Evolutionary conservation across 257 asterid species (phyloP), one percentile per base, ranked within the genome.

Genomic region (Salvia rosmarinus): DNA sequence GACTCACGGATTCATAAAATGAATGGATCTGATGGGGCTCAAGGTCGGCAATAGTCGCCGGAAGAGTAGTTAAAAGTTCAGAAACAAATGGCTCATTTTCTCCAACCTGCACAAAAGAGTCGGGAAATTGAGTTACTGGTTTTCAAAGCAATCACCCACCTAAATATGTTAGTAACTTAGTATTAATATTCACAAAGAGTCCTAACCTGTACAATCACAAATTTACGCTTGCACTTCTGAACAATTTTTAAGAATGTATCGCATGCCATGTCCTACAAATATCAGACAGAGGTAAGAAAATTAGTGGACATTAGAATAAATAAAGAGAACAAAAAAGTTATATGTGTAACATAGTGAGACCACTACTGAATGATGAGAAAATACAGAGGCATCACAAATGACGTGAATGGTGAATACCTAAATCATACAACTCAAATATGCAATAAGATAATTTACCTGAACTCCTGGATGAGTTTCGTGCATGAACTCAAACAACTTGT

Each of bases 401-500:
- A 80, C 20, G 37, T 30, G 37, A 66, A 50, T 54, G 11, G 37
- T 30, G 37, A 66, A 50, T 54, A 14, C 67, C 28, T 37, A 43
- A 62, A 58, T 11, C 42, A 30, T 19, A 23, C 9, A 49, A 46
- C 57, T 58, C 8, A 63, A 64, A 43, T 23, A 58, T 70, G 74
- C 20, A 74, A 32, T 35, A 37, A 6, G 16, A 50, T 8, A 70
- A 57, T 61, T 30, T 81, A 95, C 99, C 99, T 95, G 99, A 83
- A 95, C 99, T 79, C 99, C 99, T 49, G 98, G 99, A 82, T 95
- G 99, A 4, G 91, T 91, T 87, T 95, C 99, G 9, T 95, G 98
- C 99, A 95, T 91, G 85, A 95, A 95, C 82, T 95, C 99, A 78
- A 95, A 95, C 83, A 95, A 80, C 82, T 95, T 95, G 86, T 91